Conservation (phyloP, 2,329 filamentous ascomycete genomes). For the Colletotrichum lupini region DNA sequence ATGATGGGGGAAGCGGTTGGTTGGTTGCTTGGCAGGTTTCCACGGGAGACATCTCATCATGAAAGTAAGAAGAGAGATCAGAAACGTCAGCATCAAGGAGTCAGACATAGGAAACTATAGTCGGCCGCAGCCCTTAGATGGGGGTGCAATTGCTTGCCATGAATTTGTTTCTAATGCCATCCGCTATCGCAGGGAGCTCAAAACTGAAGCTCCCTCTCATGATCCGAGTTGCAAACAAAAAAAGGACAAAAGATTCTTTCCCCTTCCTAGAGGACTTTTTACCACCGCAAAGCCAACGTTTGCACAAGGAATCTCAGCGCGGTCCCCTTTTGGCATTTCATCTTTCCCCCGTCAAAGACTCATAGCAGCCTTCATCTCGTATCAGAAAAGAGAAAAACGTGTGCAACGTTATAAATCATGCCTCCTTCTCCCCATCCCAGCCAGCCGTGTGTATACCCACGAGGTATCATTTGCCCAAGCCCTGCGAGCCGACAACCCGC, state of each 20-base stretch:
- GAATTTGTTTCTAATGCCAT: conserved; percentile 8
- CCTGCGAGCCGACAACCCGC: not conserved
- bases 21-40: no score
- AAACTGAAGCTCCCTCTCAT: not conserved
- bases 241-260: not conserved
- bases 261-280: not conserved
- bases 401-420: conserved; percentile 5
- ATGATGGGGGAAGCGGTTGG: no score
- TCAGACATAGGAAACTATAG: not conserved
- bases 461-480: not conserved
- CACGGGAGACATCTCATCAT: no score
- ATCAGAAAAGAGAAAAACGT: not conserved
- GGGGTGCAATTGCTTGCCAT: conserved; percentile 33
- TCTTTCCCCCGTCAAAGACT: not conserved
- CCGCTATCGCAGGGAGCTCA: not conserved
- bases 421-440: not conserved
- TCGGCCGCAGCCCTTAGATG: not conserved
- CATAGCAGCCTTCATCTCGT: conserved; percentile 14
- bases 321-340: not conserved
- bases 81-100: not conserved
- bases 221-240: not conserved
- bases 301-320: not conserved
- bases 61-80: not conserved
- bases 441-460: not conserved
- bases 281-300: not conserved